Conservation (phyloP, 2,329 filamentous ascomycete species). For the Pezicula carpinea region DNA sequence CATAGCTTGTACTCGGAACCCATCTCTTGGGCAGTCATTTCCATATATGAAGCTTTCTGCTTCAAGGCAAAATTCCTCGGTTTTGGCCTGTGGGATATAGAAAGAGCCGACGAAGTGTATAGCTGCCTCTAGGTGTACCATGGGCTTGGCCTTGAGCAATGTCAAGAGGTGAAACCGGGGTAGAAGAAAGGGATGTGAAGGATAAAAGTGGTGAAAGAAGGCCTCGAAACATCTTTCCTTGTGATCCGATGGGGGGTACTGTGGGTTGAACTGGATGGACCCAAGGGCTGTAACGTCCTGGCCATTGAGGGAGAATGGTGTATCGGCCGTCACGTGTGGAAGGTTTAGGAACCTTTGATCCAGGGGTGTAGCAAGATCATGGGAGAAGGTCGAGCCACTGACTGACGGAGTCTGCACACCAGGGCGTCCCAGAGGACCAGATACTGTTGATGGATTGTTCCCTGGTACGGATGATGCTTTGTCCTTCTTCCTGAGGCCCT, state of each 20-base stretch:
- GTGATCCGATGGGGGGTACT: conserved; percentile 31
- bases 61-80: conserved; percentile 14
- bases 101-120: conserved; percentile 26
- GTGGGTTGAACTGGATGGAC: conserved; percentile 11
- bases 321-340: conserved; percentile 12
- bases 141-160: conserved; percentile 41
- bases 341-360: conserved; percentile 19
- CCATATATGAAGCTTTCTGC: conserved; percentile 18
- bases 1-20: conserved; percentile 69
- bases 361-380: conserved; percentile 22
- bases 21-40: conserved; percentile 22
- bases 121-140: conserved; percentile 22
- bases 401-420: conserved; percentile 10
- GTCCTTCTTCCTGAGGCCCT: conserved; percentile 51
- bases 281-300: conserved; percentile 8
- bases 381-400: conserved; percentile 15
- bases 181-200: conserved; percentile 53
- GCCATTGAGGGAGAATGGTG: conserved; percentile 15
- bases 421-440: conserved; percentile 20
- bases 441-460: conserved; percentile 1
- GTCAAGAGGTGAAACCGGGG: conserved; percentile 47
- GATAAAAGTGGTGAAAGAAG: conserved; percentile 43
- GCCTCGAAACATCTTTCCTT: conserved; percentile 25
- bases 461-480: conserved; percentile 23
- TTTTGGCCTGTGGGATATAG: conserved; percentile 23